Evolutionary conservation across 2,329 filamentous ascomycete genomes (phyloP).

Genomic region (Penicillium olsonii): DNA sequence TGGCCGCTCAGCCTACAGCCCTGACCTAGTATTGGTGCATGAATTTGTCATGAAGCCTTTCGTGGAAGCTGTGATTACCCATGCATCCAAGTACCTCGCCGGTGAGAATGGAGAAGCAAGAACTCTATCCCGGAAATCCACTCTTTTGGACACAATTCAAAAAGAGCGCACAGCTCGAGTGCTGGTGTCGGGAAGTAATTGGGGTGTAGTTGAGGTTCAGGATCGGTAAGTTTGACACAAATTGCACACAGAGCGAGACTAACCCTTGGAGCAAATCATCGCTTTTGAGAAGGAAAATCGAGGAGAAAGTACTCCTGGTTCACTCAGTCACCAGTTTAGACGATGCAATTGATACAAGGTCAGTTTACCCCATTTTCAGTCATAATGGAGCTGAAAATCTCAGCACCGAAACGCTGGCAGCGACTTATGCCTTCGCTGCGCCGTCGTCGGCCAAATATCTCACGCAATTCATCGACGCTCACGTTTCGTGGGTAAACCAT

Average conservation of each 20-base stretch:
- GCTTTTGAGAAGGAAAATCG: conserved; percentile 43
- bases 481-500: conserved; percentile 58
- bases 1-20: conserved; percentile 61
- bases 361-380: background rate
- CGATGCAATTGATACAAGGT: conserved; percentile 54
- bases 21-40: conserved; percentile 65
- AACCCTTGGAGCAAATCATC: conserved; percentile 18
- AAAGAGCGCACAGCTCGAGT: conserved; percentile 30
- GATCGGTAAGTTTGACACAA: conserved; percentile 21
- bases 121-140: conserved; percentile 15
- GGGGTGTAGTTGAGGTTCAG: conserved; percentile 31
- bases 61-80: conserved; percentile 50
- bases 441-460: conserved; percentile 59
- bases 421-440: conserved; percentile 56
- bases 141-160: conserved; percentile 21
- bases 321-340: conserved; percentile 54
- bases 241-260: background rate
- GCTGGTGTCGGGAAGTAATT: conserved; percentile 32
- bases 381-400: background rate
- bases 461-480: conserved; percentile 55
- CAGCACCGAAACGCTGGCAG: conserved; percentile 40
- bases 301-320: conserved; percentile 48
- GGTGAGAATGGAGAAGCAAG: conserved; percentile 24
- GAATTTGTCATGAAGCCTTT: conserved; percentile 61
- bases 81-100: conserved; percentile 30